Evolutionary conservation across 1,284 basidiomycete species (phyloP).

Genomic region (Waitea zeae): DNA sequence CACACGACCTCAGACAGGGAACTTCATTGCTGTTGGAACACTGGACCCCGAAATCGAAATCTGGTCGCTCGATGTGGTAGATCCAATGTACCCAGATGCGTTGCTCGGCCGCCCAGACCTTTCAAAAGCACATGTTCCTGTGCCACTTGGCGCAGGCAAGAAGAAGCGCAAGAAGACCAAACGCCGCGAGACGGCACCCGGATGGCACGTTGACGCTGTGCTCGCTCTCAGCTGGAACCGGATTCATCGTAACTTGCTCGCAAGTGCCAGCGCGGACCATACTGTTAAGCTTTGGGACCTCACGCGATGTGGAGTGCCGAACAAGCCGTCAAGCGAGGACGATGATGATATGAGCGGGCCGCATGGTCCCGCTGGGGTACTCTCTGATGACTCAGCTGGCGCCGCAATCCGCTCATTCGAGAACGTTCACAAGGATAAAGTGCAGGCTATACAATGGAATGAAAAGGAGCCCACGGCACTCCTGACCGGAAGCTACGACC

Average conservation of each 20-base stretch:
- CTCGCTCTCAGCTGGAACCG: constrained; percentile 88
- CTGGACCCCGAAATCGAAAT: constrained; percentile 98
- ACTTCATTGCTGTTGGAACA: constrained; percentile 92
- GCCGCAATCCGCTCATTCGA: constrained; percentile 75
- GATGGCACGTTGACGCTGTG: constrained; percentile 88
- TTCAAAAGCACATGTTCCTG: constrained; percentile 64
- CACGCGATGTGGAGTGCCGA: constrained; percentile 34
- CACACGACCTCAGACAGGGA: constrained; percentile 24
- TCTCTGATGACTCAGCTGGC: constrained; percentile 14
- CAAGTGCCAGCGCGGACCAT: constrained; percentile 84
- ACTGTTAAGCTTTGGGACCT: constrained; percentile 99
- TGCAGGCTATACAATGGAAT: constrained; percentile 98
- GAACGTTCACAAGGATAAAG: constrained; percentile 81
- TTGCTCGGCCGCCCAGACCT: constrained; percentile 83
- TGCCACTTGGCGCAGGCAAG: constrained; percentile 72
- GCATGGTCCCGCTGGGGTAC: not conserved
- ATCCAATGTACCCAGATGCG: constrained; percentile 87
- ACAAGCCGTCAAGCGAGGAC: constrained; percentile 23
- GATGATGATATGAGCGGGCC: constrained; percentile 22
- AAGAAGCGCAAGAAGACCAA: constrained; percentile 89
- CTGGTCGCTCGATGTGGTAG: constrained; percentile 90
- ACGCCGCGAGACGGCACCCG: constrained; percentile 44
- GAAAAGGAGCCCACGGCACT: constrained; percentile 73
- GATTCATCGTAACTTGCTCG: constrained; percentile 76
- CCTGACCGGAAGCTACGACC: constrained; percentile 87